A percentile compares a stretch with the other conserved stretches of the same genome.
Conservation (phyloP, 179 eudicot genomes). For the Carnegiea gigantea region DNA sequence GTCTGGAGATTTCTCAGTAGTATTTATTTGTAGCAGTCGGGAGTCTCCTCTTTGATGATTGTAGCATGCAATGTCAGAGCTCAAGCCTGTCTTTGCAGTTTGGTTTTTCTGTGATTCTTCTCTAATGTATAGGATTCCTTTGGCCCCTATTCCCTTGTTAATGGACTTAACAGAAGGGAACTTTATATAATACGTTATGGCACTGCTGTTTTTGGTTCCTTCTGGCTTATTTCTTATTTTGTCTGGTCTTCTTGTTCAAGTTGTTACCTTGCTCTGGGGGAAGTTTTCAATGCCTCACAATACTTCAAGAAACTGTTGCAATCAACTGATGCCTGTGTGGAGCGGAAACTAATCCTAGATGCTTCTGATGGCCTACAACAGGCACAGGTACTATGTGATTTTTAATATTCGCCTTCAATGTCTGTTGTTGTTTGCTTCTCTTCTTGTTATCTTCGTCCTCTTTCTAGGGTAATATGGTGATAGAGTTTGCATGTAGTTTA, state of each 20-base stretch:
- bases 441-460: background rate
- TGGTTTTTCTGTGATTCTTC: background rate
- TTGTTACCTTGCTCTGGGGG: conserved; percentile 90
- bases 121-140: no score
- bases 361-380: conserved; percentile 89
- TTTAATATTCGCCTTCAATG: background rate
- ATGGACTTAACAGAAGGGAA: no score
- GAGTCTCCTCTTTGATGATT: conserved; percentile 2
- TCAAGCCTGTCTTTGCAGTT: background rate
- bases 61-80: background rate
- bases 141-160: no score
- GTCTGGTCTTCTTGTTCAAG: conserved; percentile 38
- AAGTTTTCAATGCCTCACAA: conserved; percentile 62
- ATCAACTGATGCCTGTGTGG: conserved; percentile 57
- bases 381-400: conserved; percentile 60
- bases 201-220: background rate
- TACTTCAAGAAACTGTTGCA: conserved; percentile 66
- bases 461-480: background rate
- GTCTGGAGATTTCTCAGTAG: background rate
- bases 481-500: conserved; percentile 14
- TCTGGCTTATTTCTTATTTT: conserved; percentile 11
- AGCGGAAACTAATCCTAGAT: conserved; percentile 72
- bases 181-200: no score
- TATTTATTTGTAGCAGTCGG: background rate
- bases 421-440: background rate